Conservation (phyloP, 805 yeast species). For the Saccharomycopsis sp. region DNA sequence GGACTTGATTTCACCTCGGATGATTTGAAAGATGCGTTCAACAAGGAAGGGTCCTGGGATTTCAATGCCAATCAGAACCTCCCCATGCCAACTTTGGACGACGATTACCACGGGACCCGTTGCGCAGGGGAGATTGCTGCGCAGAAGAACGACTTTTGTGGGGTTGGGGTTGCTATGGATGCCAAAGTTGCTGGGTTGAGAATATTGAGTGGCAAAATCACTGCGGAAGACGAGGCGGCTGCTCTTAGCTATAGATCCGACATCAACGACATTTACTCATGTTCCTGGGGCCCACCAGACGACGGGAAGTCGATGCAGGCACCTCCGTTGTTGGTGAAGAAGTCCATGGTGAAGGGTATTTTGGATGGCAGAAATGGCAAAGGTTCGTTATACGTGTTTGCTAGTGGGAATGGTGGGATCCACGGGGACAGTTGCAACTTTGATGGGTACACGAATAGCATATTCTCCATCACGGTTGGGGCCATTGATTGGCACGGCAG, state of each 20-base stretch:
- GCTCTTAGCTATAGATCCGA: slow-evolving; percentile 75
- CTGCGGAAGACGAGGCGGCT: slow-evolving; percentile 85
- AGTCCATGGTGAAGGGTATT: slow-evolving; percentile 79
- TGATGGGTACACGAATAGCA: slow-evolving; percentile 95
- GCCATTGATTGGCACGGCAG: slow-evolving; percentile 82
- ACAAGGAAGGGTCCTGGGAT: slow-evolving; percentile 83
- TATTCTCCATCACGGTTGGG: slow-evolving; percentile 88
- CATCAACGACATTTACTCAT: slow-evolving; percentile 85
- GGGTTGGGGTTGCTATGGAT: slow-evolving; percentile 92
- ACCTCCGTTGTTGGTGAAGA: slow-evolving; percentile 69
- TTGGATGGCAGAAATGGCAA: slow-evolving; percentile 70
- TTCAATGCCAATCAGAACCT: slow-evolving; percentile 65
- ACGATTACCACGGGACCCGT: slow-evolving; percentile 92
- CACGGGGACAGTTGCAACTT: slow-evolving; percentile 86
- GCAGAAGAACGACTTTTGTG: slow-evolving; percentile 76
- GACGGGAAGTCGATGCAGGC: slow-evolving; percentile 81
- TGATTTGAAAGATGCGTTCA: slow-evolving; percentile 65
- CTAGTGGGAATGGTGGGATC: slow-evolving; percentile 88
- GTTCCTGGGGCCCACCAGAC: slow-evolving; percentile 98
- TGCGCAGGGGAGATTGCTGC: slow-evolving; percentile 98
- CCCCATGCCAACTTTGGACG: slow-evolving; percentile 72
- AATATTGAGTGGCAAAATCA: slow-evolving; percentile 71
- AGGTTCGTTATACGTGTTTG: slow-evolving; percentile 90
- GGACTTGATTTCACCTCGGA: slow-evolving; percentile 78
- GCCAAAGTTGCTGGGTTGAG: slow-evolving; percentile 86